Base-by-base conservation (phyloP, 2,329 filamentous ascomycete species). In the Diaporthe aspalathi region DNA sequence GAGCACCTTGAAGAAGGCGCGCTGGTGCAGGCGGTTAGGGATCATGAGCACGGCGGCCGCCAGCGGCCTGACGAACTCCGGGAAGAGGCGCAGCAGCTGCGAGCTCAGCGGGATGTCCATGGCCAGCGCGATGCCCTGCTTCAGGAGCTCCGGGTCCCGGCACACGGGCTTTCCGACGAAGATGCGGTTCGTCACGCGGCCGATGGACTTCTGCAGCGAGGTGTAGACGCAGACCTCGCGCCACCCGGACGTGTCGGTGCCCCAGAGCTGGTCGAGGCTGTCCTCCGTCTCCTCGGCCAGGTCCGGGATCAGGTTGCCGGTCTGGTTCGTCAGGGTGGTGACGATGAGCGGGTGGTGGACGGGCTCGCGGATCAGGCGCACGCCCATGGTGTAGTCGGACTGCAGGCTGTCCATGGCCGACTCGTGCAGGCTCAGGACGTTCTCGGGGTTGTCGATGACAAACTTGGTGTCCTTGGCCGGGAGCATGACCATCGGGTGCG, bases 351-450 rank as follows among this genome's bases (percentile, higher is more conserved):
- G 76, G 1, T 77, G 76, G 43, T 81, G 79, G 6, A 80, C 76
- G 2, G 79, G 78, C 57, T 76, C 73, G n/a, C 75, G 73, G 52
- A 79, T 75, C 56, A 77, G 73, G 57, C 77, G 79, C 20, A 76
- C 75, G 40, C 80, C 77, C 29, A 80, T 74, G 43, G 79, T 78
- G 66, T 80, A 77, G 38, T 80, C 76, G 27, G 77, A 73, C 74
- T 80, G 75, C n/a, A 81, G 75, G 71, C 80, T 80, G 67, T 79
- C 78, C 8, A 79, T 75, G 70, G 80, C 81, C 43, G 79, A 77
- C 29, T 76, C 75, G 69, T 76, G 77, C 71, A 81, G 79, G 73
- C 76, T 80, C 22, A 81, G 74, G 17, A 80, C 74, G 22, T 74
- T 73, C 56, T 80, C 78, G 8, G 79, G 76, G 66, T 81, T 78